Evolutionary conservation across 75 land plant species (phyloP).

Genomic region (Cunninghamia lanceolata): DNA sequence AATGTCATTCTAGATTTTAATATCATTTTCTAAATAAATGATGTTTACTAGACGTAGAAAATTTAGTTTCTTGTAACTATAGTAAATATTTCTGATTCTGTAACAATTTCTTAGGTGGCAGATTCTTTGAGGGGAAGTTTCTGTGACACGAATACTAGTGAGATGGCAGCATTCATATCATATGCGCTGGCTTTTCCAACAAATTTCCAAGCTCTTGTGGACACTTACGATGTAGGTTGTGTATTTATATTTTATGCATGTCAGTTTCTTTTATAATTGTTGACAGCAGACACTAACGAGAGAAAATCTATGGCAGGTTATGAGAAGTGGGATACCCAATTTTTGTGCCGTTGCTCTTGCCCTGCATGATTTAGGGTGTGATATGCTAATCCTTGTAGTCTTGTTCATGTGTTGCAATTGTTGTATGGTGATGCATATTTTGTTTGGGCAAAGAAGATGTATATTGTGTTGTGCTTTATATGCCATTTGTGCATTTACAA

Average conservation of each 20-base stretch:
- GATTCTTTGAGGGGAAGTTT: constrained; percentile 48
- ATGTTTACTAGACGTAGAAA: not conserved
- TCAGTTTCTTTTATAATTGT: not conserved
- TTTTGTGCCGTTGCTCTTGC: constrained; percentile 99
- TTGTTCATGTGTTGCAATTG: not conserved
- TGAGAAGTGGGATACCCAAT: constrained; percentile 95
- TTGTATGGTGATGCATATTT: not conserved
- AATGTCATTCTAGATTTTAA: not conserved
- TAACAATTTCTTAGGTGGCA: constrained; percentile 37
- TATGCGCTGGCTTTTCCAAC: constrained; percentile 96
- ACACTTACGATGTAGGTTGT: constrained; percentile 91
- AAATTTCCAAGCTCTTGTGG: constrained; percentile 86
- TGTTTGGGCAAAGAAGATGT: not conserved
- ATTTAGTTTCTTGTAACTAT: not conserved
- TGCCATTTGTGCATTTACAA: not conserved
- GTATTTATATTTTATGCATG: not conserved
- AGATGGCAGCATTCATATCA: constrained; percentile 91
- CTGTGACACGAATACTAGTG: constrained; percentile 90
- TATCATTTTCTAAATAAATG: not conserved
- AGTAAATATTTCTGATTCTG: not conserved
- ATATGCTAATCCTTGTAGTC: not conserved
- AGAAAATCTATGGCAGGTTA: constrained; percentile 48
- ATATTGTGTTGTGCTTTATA: not conserved
- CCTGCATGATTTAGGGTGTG: constrained; percentile 83
- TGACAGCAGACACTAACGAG: not conserved